These are phyloP conservation scores for Suaeda aralocaspica DNA, from an alignment of 148 eudicot genomes.

Conservation along the genomic window DNA sequence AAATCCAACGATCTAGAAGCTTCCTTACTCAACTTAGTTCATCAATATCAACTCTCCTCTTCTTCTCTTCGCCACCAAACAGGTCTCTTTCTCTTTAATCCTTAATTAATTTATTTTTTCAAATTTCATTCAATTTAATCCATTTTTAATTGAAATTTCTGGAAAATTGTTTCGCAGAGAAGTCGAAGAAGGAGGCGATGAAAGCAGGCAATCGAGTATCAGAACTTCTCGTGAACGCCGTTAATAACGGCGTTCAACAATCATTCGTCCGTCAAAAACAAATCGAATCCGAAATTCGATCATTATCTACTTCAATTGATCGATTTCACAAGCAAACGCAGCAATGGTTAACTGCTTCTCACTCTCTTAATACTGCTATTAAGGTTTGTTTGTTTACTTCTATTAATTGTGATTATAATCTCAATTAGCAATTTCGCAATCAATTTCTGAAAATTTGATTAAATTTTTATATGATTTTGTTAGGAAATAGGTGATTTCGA, in stretches of 20 bases:
- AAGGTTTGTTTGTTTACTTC: slow-evolving; percentile 34
- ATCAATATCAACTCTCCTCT: slow-evolving; percentile 19
- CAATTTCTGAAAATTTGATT: background rate
- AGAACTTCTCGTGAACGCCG: slow-evolving; percentile 60
- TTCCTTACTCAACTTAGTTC: slow-evolving; percentile 14
- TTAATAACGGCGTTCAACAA: slow-evolving; percentile 77
- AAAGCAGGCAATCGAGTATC: slow-evolving; percentile 55
- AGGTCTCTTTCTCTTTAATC: slow-evolving; percentile 7
- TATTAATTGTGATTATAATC: background rate
- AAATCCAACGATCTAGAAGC: slow-evolving; percentile 6
- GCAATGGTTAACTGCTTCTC: slow-evolving; percentile 81
- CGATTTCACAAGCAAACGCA: slow-evolving; percentile 78
- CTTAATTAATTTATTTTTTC: no score
- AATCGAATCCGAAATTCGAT: slow-evolving; percentile 68
- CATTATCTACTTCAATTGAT: slow-evolving; percentile 43
- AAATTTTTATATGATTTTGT: background rate
- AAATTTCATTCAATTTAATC: background rate
- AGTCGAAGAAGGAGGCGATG: slow-evolving; percentile 65
- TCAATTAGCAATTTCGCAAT: background rate
- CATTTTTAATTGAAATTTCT: background rate
- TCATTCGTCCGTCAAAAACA: slow-evolving; percentile 72
- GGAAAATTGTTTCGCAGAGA: slow-evolving; percentile 36
- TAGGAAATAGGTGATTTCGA: slow-evolving; percentile 93
- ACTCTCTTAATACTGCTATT: slow-evolving; percentile 58
- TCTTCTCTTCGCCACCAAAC: slow-evolving; percentile 25